These are phyloP conservation scores for Aspergillus sp. DNA, from an alignment of 2,329 filamentous ascomycete species.

Conservation along the genomic window DNA sequence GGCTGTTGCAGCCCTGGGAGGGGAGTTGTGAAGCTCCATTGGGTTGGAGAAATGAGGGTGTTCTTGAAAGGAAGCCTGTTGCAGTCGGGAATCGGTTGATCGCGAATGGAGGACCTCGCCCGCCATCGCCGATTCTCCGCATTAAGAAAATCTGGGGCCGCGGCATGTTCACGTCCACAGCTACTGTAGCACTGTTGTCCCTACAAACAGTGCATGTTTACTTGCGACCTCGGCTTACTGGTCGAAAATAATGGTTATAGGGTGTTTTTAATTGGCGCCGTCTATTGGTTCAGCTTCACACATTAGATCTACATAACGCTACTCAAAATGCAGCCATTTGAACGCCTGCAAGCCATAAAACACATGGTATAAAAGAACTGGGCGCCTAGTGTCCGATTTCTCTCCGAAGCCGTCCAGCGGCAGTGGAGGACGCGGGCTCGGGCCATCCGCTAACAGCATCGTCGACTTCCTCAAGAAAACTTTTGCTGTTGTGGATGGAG, in stretches of 20 bases:
- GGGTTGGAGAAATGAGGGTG: neutral
- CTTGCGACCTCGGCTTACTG: no score
- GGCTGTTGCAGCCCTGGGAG: conserved; percentile 19
- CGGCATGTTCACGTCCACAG: neutral
- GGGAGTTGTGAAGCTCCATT: conserved; percentile 30
- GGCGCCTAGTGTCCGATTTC: conserved; percentile 55
- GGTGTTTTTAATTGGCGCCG: neutral
- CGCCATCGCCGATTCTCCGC: conserved; percentile 22
- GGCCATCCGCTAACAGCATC: conserved; percentile 87
- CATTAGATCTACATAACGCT: conserved; percentile 7
- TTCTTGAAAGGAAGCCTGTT: neutral
- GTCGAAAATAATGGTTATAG: no score
- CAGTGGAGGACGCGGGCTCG: conserved; percentile 61
- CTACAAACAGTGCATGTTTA: no score
- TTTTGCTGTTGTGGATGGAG: conserved; percentile 79
- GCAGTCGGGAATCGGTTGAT: neutral
- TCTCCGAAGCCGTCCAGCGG: conserved; percentile 61
- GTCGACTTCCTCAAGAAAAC: conserved; percentile 88
- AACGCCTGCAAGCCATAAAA: conserved; percentile 13
- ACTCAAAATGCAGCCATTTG: conserved; percentile 1
- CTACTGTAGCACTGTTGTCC: no score
- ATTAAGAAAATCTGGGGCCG: conserved; percentile 21
- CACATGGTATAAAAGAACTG: neutral
- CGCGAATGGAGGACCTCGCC: neutral
- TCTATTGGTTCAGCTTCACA: neutral